Evolutionary conservation across 306 rosid species (phyloP), one percentile per base, ranked within the genome.

Genomic region (Castanopsis chinensis): DNA sequence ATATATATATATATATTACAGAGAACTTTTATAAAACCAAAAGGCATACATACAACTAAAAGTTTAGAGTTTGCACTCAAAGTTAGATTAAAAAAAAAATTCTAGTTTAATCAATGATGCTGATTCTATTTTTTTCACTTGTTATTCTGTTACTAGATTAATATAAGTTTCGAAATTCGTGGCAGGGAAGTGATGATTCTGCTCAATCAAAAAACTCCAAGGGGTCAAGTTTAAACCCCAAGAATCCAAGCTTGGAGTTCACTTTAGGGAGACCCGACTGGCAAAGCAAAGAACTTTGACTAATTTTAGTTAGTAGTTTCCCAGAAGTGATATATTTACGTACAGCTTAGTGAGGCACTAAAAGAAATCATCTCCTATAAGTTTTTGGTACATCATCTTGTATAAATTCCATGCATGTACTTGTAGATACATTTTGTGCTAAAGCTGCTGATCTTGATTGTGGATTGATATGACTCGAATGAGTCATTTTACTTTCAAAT

Each of bases 171-270:
- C 23, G 17, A 18, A 33, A 7, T 27, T 80, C 43, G 83, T 71
- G 79, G 87, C 90, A 92, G 94, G 97, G 76, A 82, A 86, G 64
- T 72, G 79, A 83, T 75, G 78, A 83, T 35, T 88, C 35, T 45
- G 79, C 60, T 27, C 85, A 80, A 60, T 75, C 89, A 70, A 86
- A 82, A 76, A 85, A 80, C 71, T 88, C 76, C 72, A 79, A 73
- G 80, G 80, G 86, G 30, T 76, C 86, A 69, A 85, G 72, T 77
- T 55, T 79, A 32, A 86, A 86, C 5, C 78, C 77, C 51, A 82
- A 85, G 37, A 87, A 75, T 76, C 92, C 92, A 82, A 87, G 88
- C 86, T 86, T 88, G 85, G 98, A 91, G 83, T 85, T 93, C 78
- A 86, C 92, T 74, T 87, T 90, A 79, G 97, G 94, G 53, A 87